Evolutionary conservation across 805 yeast genomes (phyloP), one percentile per base, ranked within the genome.

Genomic region (Lachancea lanzarotensis): DNA sequence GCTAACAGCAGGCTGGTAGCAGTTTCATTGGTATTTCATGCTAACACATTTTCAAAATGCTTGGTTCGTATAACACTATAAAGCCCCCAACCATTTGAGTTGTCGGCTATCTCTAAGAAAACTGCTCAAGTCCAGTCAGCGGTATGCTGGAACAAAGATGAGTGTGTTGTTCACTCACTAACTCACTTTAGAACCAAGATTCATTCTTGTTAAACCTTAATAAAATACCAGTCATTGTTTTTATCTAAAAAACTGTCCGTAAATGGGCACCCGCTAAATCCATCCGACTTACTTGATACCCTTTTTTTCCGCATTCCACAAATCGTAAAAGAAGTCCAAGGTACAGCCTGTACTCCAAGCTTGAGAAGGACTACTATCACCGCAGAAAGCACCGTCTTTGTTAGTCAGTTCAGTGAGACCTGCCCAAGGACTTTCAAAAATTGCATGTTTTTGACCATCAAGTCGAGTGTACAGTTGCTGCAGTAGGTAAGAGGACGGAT

Each of bases 311-410:
- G 53, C 40, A 17, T 38, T 45, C 76, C 78, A 78, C 20, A 78
- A 62, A 56, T 88, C 96, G 51, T 74, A 73, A 62, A 78, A 85
- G 43, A 91, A 67, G 62, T 91, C 98, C 27, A 91, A 63, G 46
- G 93, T 65, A 56, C 96, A 86, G 2, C 93, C 82, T 0, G 91
- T 69, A 60, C 96, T 86, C 98, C 98, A 91, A 0, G 98, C 97
- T 63, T 91, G 98, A 0, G 97, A 82, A 2, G 97, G 96, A 52
- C 95, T 84, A 1, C 96, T 86, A 63, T 93, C 98, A 15, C 61
- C 57, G 62, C 98, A 91, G 9, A 79, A 55, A 26, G 70, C 81
- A 2, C 98, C 98, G 55, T 84, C 81, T 65, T 85, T 87, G 59
- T 91, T 88, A 2, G 98, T 88, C 57, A 91, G 71, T 63, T 91